Base-by-base conservation (phyloP, 495 filamentous ascomycete species). In the Hypoxylon intermedium region DNA sequence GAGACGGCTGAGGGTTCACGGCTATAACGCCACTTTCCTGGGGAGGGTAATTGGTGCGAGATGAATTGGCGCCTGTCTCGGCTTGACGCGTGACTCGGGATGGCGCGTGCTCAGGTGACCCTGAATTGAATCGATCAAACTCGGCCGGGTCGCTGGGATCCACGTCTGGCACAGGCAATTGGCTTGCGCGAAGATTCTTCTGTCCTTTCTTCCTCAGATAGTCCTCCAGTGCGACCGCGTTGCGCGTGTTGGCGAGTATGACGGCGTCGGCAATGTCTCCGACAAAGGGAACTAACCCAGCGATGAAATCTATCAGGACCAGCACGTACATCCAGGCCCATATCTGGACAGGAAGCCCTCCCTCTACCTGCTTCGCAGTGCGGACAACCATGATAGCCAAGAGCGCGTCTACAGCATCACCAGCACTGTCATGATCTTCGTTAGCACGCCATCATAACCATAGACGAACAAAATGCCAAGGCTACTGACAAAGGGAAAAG, bases 201-300 rank as follows among this genome's bases (percentile, higher is more conserved):
- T 74, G 65, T 6, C 79, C 84, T 61, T 87, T 84, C 47, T 86
- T 72, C 7, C 84, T 80, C 43, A 96, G 75, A 60, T 87, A 80
- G 23, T 83, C 79, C 64, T 96, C 89, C n/a, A 96, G 80, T 6
- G 89, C 67, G 38, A 87, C 77, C 3, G 89, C 89, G 65, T 92
- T 96, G 56, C 85, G 79, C 1, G 89, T 92, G 68, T 96, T 96
- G 70, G 86, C 82, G 30, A 81, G 71, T 56, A 77, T 79, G 7
- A 78, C 15, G 1, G 77, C 72, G 68, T 98, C 94, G 30, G 82
- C 82, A 19, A 98, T 19, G 65, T 97, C 94, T 15, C 94, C 94
- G 5, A 96, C 48, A 60, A 97, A 83, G 0, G 94, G 94, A 15
- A 96, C 77, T 6, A 98, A 76, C 11, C 94, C 94, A 36, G 97